Base-by-base conservation (phyloP, 208 protist species). In the Leishmania aethiopica region DNA sequence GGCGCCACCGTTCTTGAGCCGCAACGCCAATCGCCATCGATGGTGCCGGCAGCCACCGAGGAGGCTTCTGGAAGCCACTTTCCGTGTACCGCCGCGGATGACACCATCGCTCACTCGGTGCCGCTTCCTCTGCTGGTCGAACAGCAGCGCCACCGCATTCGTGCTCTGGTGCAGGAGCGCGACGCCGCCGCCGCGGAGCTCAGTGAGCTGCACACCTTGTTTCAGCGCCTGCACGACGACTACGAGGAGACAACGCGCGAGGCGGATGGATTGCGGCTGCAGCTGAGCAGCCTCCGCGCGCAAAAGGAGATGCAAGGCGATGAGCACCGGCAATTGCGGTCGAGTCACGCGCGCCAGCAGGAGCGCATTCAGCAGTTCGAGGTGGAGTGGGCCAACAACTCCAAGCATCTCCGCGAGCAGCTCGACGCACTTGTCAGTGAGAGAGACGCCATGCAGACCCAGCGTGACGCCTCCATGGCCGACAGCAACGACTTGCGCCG, bases 81-180 rank as follows among this genome's bases (percentile, higher is more conserved):
- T 8, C 40, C 45, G 17, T 8, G 25, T 37, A 6, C 17, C 1
- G 51, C 35, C 19, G 35, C 45, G 2, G 73, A 45, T n/a, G 73
- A 32, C 51, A 10, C 49, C 73, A 6, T 40, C 19, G 35, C 32
- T 40, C 28, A n/a, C 19, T 62, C 72, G 49, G 49, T 85, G 28
- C 77, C 82, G 62, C 77, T 77, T 45, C 77, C 86, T 28, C 40
- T 66, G 32, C 60, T 85, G 51, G 84, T 90, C 64, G 84, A 86
- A 69, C 78, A 89, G 78, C 85, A 89, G 78, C 77, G 66, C 11
- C 28, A 78, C 2, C 87, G 84, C 62, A 86, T 88, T 71, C 35
- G 35, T 17, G 83, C 87, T 32, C 40, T 94, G 25, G 67, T 93
- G 22, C 77, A 86, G 60, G 88, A 94, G 77, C 77, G 87, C 40